Conservation (phyloP, 2,329 filamentous ascomycete species). For the Zalaria sp. region DNA sequence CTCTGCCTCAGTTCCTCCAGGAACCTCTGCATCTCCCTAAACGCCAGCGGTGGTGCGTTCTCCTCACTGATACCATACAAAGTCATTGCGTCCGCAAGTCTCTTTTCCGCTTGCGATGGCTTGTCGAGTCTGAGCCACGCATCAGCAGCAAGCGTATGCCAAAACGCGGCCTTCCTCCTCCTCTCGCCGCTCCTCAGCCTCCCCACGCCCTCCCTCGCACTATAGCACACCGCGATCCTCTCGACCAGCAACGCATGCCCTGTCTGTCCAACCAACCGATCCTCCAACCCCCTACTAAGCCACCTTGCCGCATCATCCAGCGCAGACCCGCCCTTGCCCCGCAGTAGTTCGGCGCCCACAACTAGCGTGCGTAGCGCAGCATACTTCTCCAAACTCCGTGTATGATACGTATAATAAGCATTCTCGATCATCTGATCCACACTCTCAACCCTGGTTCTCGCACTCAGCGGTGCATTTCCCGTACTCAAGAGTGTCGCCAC, state of each 20-base stretch:
- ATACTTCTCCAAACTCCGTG: conserved; percentile 65
- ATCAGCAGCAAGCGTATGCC: conserved; percentile 72
- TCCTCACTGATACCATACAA: conserved; percentile 34
- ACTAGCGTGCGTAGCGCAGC: conserved; percentile 66
- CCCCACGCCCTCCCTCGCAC: conserved; percentile 54
- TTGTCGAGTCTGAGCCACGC: conserved; percentile 70
- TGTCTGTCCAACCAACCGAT: conserved; percentile 56
- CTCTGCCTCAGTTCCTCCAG: conserved; percentile 55
- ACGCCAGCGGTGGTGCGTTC: conserved; percentile 23
- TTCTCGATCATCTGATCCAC: conserved; percentile 81
- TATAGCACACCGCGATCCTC: conserved; percentile 72
- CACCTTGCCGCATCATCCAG: conserved; percentile 80
- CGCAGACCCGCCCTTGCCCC: conserved; percentile 63
- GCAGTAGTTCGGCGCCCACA: conserved; percentile 67
- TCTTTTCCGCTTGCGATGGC: conserved; percentile 62
- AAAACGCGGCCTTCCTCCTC: conserved; percentile 74
- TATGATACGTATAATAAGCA: conserved; percentile 83
- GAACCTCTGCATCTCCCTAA: conserved; percentile 44
- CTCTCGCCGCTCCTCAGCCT: conserved; percentile 56
- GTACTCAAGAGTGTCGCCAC: conserved; percentile 69
- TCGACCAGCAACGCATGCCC: conserved; percentile 78
- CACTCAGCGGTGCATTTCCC: conserved; percentile 42
- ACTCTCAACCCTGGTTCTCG: conserved; percentile 65
- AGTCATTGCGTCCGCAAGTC: conserved; percentile 53
- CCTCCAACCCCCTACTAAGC: conserved; percentile 68